Conservation (phyloP, 495 filamentous ascomycete species). For the Penicillium cataractarum region DNA sequence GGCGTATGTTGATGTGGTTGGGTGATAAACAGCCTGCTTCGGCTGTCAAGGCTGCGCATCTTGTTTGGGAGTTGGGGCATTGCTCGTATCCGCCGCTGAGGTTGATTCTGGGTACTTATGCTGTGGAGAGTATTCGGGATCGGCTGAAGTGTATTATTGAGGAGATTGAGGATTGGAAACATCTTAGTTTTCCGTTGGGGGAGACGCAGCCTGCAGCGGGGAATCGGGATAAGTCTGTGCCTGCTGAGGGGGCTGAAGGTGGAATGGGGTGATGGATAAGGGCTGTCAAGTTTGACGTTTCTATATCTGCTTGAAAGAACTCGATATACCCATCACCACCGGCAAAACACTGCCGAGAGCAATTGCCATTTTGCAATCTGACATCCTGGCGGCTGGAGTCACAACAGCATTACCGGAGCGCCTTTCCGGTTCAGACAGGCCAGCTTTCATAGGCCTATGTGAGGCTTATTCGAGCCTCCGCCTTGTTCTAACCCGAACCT, state of each 20-base stretch:
- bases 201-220: conserved; percentile 32
- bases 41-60: conserved; percentile 90
- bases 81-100: conserved; percentile 87
- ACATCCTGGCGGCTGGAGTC: neutral
- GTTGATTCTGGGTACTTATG: conserved; percentile 85
- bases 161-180: conserved; percentile 92
- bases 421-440: neutral
- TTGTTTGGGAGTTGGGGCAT: conserved; percentile 95
- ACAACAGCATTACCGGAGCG: neutral
- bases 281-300: neutral
- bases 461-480: neutral
- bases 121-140: conserved; percentile 93
- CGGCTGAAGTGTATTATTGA: conserved; percentile 86
- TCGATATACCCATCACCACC: neutral
- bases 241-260: conserved; percentile 13
- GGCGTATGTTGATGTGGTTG: conserved; percentile 94
- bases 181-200: conserved; percentile 62
- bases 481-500: neutral
- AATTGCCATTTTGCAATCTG: neutral
- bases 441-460: neutral
- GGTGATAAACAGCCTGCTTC: conserved; percentile 89
- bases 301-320: neutral
- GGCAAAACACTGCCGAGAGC: neutral
- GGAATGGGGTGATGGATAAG: neutral
- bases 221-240: conserved; percentile 14